A percentile compares a stretch with the other conserved stretches of the same genome.
Conservation (phyloP, 1,284 basidiomycete genomes). For the Mycena citricolor region DNA sequence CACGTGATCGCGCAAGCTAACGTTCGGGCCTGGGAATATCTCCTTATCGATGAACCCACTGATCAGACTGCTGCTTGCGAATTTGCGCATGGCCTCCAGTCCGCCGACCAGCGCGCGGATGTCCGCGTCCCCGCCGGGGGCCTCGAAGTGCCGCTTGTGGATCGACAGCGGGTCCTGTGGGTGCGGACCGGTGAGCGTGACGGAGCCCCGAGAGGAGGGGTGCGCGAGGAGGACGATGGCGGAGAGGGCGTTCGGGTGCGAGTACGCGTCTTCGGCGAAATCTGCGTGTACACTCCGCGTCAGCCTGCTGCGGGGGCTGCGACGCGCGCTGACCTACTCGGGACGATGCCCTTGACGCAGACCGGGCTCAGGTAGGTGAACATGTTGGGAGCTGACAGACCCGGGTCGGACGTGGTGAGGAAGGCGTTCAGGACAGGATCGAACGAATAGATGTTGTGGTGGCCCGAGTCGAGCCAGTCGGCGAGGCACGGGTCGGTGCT, state of each 20-base stretch:
- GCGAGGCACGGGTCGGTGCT: constrained; percentile 30
- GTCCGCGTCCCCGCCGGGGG: constrained; percentile 26
- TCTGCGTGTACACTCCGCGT: too few relatives aligned
- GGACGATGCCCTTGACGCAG: constrained; percentile 30
- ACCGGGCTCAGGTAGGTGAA: constrained; percentile 30
- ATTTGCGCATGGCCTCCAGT: constrained; percentile 29
- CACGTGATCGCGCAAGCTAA: constrained; percentile 24
- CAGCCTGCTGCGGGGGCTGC: background rate
- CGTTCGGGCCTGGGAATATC: constrained; percentile 29
- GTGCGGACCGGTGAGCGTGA: constrained; percentile 17
- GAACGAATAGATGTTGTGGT: constrained; percentile 30
- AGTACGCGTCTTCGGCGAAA: too few relatives aligned
- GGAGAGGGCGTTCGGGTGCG: constrained; percentile 15
- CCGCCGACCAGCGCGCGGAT: constrained; percentile 28
- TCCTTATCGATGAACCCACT: too few relatives aligned
- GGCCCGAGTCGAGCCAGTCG: constrained; percentile 27
- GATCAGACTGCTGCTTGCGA: too few relatives aligned
- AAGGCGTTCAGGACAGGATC: constrained; percentile 26
- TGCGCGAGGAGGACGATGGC: constrained; percentile 18
- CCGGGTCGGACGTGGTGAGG: constrained; percentile 26
- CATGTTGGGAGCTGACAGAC: constrained; percentile 26
- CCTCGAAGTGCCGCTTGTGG: constrained; percentile 32
- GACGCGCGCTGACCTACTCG: constrained; percentile 19
- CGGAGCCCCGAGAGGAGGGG: constrained; percentile 21
- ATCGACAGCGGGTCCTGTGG: constrained; percentile 32